Base-by-base conservation (phyloP, 1,284 basidiomycete species). In the Sporisorium sorghi region DNA sequence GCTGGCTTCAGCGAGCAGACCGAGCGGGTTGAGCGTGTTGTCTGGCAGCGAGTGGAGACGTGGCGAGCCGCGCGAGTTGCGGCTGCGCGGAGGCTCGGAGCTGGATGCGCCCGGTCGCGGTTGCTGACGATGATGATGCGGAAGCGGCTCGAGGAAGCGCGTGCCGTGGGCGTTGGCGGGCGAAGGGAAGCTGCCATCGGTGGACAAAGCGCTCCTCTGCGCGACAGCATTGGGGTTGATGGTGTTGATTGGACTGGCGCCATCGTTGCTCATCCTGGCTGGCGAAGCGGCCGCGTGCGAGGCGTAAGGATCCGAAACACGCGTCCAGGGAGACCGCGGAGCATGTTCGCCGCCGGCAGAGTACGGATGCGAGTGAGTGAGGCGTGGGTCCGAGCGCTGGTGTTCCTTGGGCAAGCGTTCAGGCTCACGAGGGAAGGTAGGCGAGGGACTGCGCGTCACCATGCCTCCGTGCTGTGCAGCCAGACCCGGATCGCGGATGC, bases 1-100 rank as follows among this genome's bases (percentile, higher is more conserved):
- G 55, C 80, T 82, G 19, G 83, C 83, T 50, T 84, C 83, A 24
- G 83, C 83, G 11, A 84, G 75, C n/a, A 84, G 65, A n/a, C 83
- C 83, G 5, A 84, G 76, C 23, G 83, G 82, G 49, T 83, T 84
- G 60, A 85, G 73, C 15, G 82, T 78, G 62, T 81, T 82, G 68
- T 83, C 82, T 2, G 83, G 85, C 91, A 89, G 74, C 72, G 79
- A 75, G 30, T 75, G 73, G 12, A 75, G 73, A 51, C 68, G 69
- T 0, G 73, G 73, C 12, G 73, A 75, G 57, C 73, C 64, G 12
- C 73, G 68, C 14, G 67, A 66, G 11, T 39, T 35, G 17, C 66
- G 67, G 32, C 54, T 58, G 46, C 72, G 72, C 3, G 63, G 50
- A 7, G 50, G 53, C 17, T 73, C 71, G 44, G 35, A 53, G 37